These are phyloP conservation scores for Hypoxylon fuscum DNA, from an alignment of 495 filamentous ascomycete species.

Conservation along the genomic window DNA sequence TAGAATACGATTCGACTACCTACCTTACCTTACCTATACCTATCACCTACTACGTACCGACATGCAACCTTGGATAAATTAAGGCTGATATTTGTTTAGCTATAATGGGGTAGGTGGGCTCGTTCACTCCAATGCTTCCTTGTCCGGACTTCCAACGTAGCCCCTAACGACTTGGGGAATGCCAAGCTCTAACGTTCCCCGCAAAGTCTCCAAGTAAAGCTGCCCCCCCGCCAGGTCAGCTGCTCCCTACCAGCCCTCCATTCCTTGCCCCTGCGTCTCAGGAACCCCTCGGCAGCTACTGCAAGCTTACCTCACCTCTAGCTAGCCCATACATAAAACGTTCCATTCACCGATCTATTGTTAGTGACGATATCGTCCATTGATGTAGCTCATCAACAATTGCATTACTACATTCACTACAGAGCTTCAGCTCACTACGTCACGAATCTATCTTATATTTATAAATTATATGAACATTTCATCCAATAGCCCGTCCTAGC, in stretches of 20 bases:
- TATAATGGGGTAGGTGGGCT: conserved; percentile 29
- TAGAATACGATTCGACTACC: not conserved
- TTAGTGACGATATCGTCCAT: conserved; percentile 13
- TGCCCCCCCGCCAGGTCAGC: conserved; percentile 26
- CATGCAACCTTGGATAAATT: too few species aligned
- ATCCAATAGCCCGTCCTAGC: conserved; percentile 9
- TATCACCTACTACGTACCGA: too few species aligned
- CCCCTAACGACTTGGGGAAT: conserved; percentile 2
- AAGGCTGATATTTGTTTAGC: conserved; percentile 26
- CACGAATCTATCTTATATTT: conserved; percentile 12
- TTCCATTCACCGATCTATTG: not conserved
- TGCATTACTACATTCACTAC: conserved; percentile 11
- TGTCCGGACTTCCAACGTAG: not conserved
- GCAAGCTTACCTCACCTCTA: conserved; percentile 9
- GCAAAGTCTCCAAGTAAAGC: conserved; percentile 25
- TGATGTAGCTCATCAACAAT: conserved; percentile 12
- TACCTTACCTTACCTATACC: conserved; percentile 27
- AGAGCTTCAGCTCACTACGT: conserved; percentile 9
- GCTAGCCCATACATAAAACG: not conserved
- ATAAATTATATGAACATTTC: conserved; percentile 17
- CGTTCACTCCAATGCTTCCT: conserved; percentile 4
- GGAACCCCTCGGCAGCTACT: conserved; percentile 32
- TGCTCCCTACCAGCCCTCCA: conserved; percentile 7
- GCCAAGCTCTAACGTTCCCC: conserved; percentile 33
- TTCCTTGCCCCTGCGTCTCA: conserved; percentile 32